Percentiles rank a stretch among this genome's conserved stretches.
Conservation (phyloP, 2,329 filamentous ascomycete genomes). For the Colletotrichum costaricense region DNA sequence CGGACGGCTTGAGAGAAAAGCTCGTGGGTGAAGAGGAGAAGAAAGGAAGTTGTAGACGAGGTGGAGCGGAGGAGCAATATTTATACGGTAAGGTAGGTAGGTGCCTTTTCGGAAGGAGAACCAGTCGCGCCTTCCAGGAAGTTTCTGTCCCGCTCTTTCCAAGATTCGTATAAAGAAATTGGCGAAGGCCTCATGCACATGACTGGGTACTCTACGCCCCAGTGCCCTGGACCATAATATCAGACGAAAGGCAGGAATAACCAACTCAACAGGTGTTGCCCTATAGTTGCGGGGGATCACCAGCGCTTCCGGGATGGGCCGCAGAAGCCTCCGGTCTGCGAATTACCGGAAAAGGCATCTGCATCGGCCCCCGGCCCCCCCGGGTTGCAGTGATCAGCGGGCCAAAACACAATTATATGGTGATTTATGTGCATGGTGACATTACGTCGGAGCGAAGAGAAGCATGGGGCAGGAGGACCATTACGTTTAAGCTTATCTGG, state of each 20-base stretch:
- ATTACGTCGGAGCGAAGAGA: constrained; percentile 27
- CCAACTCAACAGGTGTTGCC: not conserved
- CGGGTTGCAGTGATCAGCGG: not conserved
- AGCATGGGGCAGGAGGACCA: constrained; percentile 30
- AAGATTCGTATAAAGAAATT: not conserved
- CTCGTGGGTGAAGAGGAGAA: not conserved
- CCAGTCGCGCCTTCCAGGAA: not conserved
- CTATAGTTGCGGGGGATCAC: constrained; percentile 13
- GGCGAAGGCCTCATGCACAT: too few species aligned
- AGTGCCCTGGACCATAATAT: too few species aligned
- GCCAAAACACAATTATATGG: not conserved
- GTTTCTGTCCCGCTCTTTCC: not conserved
- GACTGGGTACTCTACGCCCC: too few species aligned
- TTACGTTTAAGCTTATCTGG: constrained; percentile 30
- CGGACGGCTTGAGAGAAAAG: not conserved
- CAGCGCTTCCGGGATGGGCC: not conserved
- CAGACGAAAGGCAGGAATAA: not conserved
- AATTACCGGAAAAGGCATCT: constrained; percentile 28
- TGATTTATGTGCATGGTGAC: not conserved
- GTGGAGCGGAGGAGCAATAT: not conserved
- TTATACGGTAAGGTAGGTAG: not conserved
- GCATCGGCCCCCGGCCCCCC: not conserved
- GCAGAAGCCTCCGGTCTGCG: not conserved
- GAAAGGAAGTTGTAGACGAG: not conserved
- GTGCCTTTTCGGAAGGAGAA: not conserved